Conservation (phyloP, 352 stramenopile genomes). For the Globisporangium ultimum region DNA sequence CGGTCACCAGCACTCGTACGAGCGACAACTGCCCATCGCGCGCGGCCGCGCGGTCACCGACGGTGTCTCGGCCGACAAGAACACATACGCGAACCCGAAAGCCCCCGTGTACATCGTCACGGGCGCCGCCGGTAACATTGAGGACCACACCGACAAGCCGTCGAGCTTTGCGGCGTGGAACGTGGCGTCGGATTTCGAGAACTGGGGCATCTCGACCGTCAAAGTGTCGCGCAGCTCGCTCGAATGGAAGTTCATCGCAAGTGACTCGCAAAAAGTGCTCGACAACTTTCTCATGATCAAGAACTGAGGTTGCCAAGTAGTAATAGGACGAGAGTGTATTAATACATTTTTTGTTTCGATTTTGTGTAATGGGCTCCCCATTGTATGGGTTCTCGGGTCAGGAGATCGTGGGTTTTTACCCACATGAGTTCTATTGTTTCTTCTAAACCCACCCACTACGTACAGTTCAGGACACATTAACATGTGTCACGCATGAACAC, state of each 20-base stretch:
- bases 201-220: constrained; percentile 34
- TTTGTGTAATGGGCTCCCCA: too few relatives aligned
- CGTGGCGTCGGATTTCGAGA: constrained; percentile 19
- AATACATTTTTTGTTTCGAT: too few relatives aligned
- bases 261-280: constrained; percentile 19
- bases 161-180: constrained; percentile 27
- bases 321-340: too few relatives aligned
- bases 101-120: constrained; percentile 37
- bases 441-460: too few relatives aligned
- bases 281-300: constrained; percentile 40
- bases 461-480: too few relatives aligned
- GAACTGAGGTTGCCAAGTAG: neutral
- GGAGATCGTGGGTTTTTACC: too few relatives aligned
- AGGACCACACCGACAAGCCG: constrained; percentile 10
- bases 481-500: too few relatives aligned
- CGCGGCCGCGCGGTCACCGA: constrained; percentile 16
- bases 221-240: constrained; percentile 25
- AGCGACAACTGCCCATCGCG: constrained; percentile 62
- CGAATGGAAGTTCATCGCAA: constrained; percentile 35
- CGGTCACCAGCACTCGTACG: constrained; percentile 86
- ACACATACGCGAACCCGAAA: constrained; percentile 28
- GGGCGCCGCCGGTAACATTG: constrained; percentile 23
- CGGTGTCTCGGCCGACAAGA: constrained; percentile 27
- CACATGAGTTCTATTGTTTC: too few relatives aligned
- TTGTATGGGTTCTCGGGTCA: too few relatives aligned